Base-by-base conservation (phyloP, 1,284 basidiomycete species). In the Cryptococcus sp. region DNA sequence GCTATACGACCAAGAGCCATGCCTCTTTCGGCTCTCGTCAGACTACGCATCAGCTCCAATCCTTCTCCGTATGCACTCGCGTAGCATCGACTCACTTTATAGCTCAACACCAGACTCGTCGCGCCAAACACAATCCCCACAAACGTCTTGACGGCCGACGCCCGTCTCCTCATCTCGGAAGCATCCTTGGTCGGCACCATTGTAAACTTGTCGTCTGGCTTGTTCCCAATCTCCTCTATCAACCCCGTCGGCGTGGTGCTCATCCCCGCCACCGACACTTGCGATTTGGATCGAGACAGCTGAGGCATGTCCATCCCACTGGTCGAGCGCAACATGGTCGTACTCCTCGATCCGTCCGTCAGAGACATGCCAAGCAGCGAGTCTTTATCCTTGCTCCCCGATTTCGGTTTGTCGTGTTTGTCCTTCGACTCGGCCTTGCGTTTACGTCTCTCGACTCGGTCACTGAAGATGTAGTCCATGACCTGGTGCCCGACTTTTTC, bases 391-490 rank as follows among this genome's bases (percentile, higher is more conserved):
- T 28, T 23, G 9, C n/a, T 38, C 11, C 11, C 26, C 19, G 19
- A 35, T 5, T 42, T 41, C 7, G 36, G 11, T n/a, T 36, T 36
- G 19, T 26, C n/a, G 16, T 18, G 14, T 19, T 33, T 25, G 16
- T 35, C 10, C 31, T 25, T 35, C 16, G 28, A 21, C 4, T 33
- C 25, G 16, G 11, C 16, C 23, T 47, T 43, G 22, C 36, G 45
- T 18, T 47, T 73, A 58, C 43, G 58, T 52, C 45, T 54, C 51
- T 44, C 70, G 60, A 42, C 76, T 69, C 56, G 79, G 72, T 69
- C 64, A 24, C 57, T 66, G 62, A 81, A 97, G 39, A 97, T 76
- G 69, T 97, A 97, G 65, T 90, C 86, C 80, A 91, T 84, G 56
- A 97, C 85, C 52, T 83, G 79, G 22, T 80, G 78, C 4, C 91